These are phyloP conservation scores for Aspergillus sp. DNA, from an alignment of 2,329 filamentous ascomycete genomes.

Conservation along the genomic window DNA sequence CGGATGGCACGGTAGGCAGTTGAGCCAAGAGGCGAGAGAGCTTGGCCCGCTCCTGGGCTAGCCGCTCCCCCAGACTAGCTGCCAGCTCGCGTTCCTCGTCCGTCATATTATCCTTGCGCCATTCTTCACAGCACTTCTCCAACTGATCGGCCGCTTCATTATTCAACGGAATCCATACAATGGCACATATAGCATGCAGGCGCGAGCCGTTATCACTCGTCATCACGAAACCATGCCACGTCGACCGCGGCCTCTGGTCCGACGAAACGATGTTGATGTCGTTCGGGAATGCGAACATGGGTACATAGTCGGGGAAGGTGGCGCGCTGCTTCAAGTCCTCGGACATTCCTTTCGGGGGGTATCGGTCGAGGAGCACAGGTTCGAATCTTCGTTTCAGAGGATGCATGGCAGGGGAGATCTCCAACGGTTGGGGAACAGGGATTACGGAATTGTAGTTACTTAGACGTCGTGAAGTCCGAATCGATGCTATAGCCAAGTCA, in stretches of 20 bases:
- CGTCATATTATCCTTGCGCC: constrained; percentile 94
- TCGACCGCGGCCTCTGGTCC: constrained; percentile 89
- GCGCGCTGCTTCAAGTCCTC: constrained; percentile 80
- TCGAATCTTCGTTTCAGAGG: constrained; percentile 92
- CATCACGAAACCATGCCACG: constrained; percentile 99
- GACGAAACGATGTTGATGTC: constrained; percentile 96
- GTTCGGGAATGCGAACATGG: constrained; percentile 99
- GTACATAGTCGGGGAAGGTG: constrained; percentile 93
- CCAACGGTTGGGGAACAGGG: constrained; percentile 85
- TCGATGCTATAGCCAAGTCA: constrained; percentile 53
- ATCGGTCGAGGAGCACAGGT: constrained; percentile 91
- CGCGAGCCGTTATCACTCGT: constrained; percentile 89
- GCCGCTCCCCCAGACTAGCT: constrained; percentile 81
- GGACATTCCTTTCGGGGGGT: constrained; percentile 77
- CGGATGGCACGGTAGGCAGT: constrained; percentile 76
- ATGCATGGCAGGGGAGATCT: constrained; percentile 89
- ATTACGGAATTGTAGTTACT: constrained; percentile 99
- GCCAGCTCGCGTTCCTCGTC: constrained; percentile 93
- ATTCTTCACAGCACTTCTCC: constrained; percentile 74
- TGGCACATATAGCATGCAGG: constrained; percentile 86
- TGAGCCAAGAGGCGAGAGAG: constrained; percentile 83
- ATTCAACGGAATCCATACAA: constrained; percentile 87
- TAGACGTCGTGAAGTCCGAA: constrained; percentile 80
- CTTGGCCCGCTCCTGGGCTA: constrained; percentile 84
- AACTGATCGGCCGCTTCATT: constrained; percentile 76